phyloP scores from a whole-genome alignment of 2,329 filamentous ascomycete species.

The Raffaelea ambrosiae region DNA sequence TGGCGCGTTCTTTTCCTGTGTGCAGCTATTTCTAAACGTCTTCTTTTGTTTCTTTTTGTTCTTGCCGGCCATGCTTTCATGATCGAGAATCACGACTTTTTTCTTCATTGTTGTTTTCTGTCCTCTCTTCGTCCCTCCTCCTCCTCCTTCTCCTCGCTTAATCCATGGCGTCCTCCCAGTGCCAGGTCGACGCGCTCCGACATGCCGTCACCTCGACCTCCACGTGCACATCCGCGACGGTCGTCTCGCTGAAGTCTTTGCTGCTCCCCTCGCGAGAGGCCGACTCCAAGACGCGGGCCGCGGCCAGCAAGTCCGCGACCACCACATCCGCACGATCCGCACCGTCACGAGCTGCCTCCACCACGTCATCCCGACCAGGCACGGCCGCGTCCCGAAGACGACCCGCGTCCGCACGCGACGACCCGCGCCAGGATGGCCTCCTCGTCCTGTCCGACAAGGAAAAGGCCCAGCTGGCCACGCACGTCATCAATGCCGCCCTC shows the following conservation, averaged over 20 bases:
- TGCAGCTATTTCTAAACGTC: no score
- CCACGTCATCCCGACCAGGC: conserved; percentile 9
- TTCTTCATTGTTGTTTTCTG: neutral
- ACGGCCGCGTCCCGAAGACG: conserved; percentile 18
- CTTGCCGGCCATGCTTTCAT: neutral
- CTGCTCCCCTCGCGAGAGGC: conserved; percentile 26
- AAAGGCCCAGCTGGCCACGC: conserved; percentile 59
- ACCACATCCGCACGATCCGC: conserved; percentile 4
- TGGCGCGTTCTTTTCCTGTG: neutral
- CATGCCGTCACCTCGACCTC: conserved; percentile 34
- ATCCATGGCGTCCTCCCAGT: conserved; percentile 27
- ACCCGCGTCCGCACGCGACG: conserved; percentile 4
- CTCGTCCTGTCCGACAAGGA: conserved; percentile 44
- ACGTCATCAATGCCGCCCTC: conserved; percentile 62
- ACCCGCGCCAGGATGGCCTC: conserved; percentile 5
- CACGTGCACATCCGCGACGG: conserved; percentile 38
- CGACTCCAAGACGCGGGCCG: conserved; percentile 14
- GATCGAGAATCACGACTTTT: neutral
- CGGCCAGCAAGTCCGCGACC: conserved; percentile 19
- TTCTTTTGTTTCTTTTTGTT: neutral
- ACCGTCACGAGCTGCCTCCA: conserved; percentile 3
- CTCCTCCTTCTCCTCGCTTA: neutral
- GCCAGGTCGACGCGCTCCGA: conserved; percentile 37
- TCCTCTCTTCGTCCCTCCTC: conserved; percentile 16
- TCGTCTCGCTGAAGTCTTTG: conserved; percentile 34